phyloP scores from a whole-genome alignment of 1,284 basidiomycete genomes.

The Ganoderma lingzhi region DNA sequence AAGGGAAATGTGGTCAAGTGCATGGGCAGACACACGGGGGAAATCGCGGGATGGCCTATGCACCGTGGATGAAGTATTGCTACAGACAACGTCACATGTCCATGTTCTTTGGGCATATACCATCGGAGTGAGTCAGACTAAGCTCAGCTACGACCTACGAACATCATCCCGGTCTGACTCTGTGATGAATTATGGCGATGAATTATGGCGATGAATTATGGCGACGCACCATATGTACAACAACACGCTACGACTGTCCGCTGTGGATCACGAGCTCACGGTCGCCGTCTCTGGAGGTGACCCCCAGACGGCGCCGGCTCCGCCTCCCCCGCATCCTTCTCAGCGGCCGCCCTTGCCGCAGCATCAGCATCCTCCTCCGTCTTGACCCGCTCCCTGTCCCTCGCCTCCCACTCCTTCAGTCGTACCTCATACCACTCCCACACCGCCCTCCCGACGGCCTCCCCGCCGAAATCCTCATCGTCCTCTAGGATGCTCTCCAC shows the following conservation, averaged over 20 bases:
- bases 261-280: neutral
- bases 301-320: too few species aligned
- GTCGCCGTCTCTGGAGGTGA: too few species aligned
- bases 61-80: too few species aligned
- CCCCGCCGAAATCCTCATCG: constrained; percentile 74
- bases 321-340: constrained; percentile 5
- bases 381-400: constrained; percentile 30
- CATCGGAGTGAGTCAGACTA: neutral
- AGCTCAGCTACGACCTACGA: neutral
- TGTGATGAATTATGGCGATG: neutral
- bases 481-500: constrained; percentile 48
- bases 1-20: too few species aligned
- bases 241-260: neutral
- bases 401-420: constrained; percentile 66
- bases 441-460: constrained; percentile 67
- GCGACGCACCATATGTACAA: neutral
- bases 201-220: neutral
- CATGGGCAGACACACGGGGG: too few species aligned
- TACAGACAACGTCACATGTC: too few species aligned
- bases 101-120: too few species aligned
- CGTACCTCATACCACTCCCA: constrained; percentile 78
- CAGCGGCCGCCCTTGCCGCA: constrained; percentile 17
- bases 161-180: neutral
- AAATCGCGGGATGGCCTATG: too few species aligned
- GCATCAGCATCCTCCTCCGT: constrained; percentile 25